Base-by-base conservation (phyloP, 495 filamentous ascomycete genomes). In the Penicillium antarcticum region DNA sequence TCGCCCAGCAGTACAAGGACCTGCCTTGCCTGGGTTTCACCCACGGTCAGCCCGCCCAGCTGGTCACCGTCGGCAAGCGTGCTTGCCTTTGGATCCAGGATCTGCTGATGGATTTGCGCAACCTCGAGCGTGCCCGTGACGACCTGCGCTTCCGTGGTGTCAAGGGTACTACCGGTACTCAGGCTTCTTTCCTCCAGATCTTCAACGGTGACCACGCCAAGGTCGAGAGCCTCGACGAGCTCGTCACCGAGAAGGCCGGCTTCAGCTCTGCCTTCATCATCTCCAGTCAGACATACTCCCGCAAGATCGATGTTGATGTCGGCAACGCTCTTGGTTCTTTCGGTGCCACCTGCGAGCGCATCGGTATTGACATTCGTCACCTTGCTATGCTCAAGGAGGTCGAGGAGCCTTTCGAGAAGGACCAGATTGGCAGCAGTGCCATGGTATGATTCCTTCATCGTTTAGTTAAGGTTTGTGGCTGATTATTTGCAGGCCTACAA, bases 341-440 rank as follows among this genome's bases (percentile, higher is more conserved):
- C 55, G 92, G 92, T 31, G 83, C 88, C 11, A 96, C 89, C 4
- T 87, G 83, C 45, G 80, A 92, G 73, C 77, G 80, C 29, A 88
- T 92, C 42, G 84, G 66, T 47, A 77, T 78, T 51, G 89, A 92
- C 58, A 88, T 95, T 52, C 80, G 91, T 24, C 87, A 90, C 60
- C 74, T 95, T n/a, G 88, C 87, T 3, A 77, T 79, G 51, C 75
- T 80, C 45, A 91, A 94, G 74, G 87, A 94, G 71, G 76, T 95
- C 54, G 91, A 97, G 68, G 92, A 96, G 76, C 92, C 92, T 2
- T 94, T 95, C 48, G 92, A 96, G 72, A 87, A 72, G 65, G 68
- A 74, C 42, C 74, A 80, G 60, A 78, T 77, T 60, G 77, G 77
- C 24, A 75, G 71, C 66, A 76, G 71, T 45, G 77, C 77, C 7